Evolutionary conservation across 768 basidiomycete genomes (phyloP), one percentile per base, ranked within the genome.

Genomic region (Panaeolus papilionaceus): DNA sequence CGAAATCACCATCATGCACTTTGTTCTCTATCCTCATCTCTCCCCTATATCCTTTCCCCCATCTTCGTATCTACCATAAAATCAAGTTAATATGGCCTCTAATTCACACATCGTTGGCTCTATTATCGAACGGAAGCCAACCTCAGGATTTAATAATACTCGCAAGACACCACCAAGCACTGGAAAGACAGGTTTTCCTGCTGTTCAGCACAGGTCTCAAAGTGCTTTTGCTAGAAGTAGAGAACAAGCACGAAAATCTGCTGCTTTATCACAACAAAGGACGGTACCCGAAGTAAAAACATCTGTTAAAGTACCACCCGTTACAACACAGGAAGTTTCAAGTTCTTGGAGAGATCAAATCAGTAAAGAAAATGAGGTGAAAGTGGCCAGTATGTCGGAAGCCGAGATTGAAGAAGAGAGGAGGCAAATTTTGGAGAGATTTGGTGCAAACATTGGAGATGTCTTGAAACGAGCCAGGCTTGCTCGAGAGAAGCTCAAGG

Each of bases 331-430:
- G 12, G 73, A 73, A 18, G 40, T 75, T 1, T 76, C 80, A 68
- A 42, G 79, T 81, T 61, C 54, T n/a, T 89, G 90, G 85, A 80
- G 86, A 65, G 78, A 77, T 10, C 87, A 87, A 71, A 85, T 89
- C 64, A 88, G 86, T 71, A 81, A 82, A 65, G 92, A 94, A 73
- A 96, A 96, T 70, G 82, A 85, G 66, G 76, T 79, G 11, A 78
- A 79, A 37, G 85, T 96, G 1, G 86, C 85, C 18, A 76, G 73
- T 1, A 96, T 96, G 95, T 83, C 85, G 2, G 85, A 86, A 11
- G 87, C 88, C 16, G 92, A 96, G 75, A 82, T 89, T 10, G 88
- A 90, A 68, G 76, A 85, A 63, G 94, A 92, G 75, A 81, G 82
- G 51, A 78, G 79, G 63, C 87, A 93, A 68, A 86, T 96, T 47